Percentiles rank a stretch among this genome's conserved stretches.
These are phyloP conservation scores for Cyphellophora attinorum DNA, from an alignment of 2,329 filamentous ascomycete genomes.

Conservation along the genomic window DNA sequence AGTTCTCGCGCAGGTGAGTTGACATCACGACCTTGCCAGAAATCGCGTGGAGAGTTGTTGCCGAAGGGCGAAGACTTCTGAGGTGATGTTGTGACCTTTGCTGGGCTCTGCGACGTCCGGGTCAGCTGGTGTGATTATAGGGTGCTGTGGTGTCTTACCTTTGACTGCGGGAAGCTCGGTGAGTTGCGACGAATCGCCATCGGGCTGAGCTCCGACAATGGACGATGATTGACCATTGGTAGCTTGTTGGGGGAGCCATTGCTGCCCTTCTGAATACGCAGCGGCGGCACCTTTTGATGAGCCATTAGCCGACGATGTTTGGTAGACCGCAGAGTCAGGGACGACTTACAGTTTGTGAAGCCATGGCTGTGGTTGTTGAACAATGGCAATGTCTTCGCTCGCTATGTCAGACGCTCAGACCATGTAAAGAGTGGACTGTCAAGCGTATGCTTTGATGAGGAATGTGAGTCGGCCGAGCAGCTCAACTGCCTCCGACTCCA, in stretches of 20 bases:
- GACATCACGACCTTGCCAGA: slow-evolving; percentile 74
- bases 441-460: slow-evolving; percentile 6
- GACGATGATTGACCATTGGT: slow-evolving; percentile 51
- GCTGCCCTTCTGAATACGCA: slow-evolving; percentile 24
- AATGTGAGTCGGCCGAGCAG: slow-evolving; percentile 13
- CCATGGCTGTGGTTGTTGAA: slow-evolving; percentile 13
- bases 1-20: slow-evolving; percentile 68
- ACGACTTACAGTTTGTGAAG: slow-evolving; percentile 14
- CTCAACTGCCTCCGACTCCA: slow-evolving; percentile 14
- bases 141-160: slow-evolving; percentile 47
- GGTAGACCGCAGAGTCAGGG: background rate
- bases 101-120: slow-evolving; percentile 1
- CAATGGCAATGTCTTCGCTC: slow-evolving; percentile 16
- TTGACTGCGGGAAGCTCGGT: slow-evolving; percentile 74
- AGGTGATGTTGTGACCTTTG: slow-evolving; percentile 30
- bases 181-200: slow-evolving; percentile 84
- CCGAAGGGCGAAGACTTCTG: slow-evolving; percentile 72
- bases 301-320: background rate
- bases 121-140: too few relatives aligned
- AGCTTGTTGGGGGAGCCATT: slow-evolving; percentile 52
- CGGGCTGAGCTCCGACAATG: slow-evolving; percentile 81
- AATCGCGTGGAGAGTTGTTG: slow-evolving; percentile 65
- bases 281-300: slow-evolving; percentile 20
- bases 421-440: slow-evolving; percentile 10
- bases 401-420: slow-evolving; percentile 14